Percentiles rank a stretch among this genome's conserved stretches.
phyloP scores from a whole-genome alignment of 75 land plant species.

The Cupressus sempervirens region DNA sequence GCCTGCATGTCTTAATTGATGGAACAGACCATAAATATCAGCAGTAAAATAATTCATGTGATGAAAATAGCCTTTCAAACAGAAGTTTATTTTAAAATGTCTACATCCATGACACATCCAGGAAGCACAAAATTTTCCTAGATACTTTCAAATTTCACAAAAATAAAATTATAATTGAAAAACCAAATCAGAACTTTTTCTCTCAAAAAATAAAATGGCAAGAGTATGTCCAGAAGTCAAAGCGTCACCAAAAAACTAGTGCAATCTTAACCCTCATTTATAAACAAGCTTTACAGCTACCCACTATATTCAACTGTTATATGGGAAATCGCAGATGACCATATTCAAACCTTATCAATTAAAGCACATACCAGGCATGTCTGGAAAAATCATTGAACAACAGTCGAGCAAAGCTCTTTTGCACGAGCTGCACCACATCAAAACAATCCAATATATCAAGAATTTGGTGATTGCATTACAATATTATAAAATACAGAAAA shows the following conservation, averaged over 20 bases:
- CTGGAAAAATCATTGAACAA: slow-evolving; percentile 72
- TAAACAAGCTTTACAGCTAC: not conserved
- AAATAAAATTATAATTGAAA: no score
- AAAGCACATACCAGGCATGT: slow-evolving; percentile 53
- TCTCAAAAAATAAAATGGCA: not conserved
- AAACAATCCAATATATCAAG: not conserved
- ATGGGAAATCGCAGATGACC: not conserved
- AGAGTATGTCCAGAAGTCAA: not conserved
- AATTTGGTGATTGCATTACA: not conserved
- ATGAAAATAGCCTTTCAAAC: not conserved
- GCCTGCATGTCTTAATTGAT: not conserved
- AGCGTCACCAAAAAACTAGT: not conserved
- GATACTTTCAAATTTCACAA: no score
- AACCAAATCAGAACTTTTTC: not conserved
- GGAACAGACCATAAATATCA: not conserved
- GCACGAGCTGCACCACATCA: slow-evolving; percentile 76
- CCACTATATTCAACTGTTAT: not conserved
- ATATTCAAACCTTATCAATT: not conserved
- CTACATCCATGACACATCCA: not conserved
- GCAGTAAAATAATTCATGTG: not conserved
- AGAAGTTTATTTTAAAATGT: not conserved
- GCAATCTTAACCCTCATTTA: not conserved
- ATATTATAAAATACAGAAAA: not conserved
- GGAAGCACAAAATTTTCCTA: not conserved
- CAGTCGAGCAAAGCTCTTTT: slow-evolving; percentile 93